Percentiles rank a stretch among this genome's conserved stretches.
phyloP scores from a whole-genome alignment of 352 stramenopile species.

The Phytophthora melonis region DNA sequence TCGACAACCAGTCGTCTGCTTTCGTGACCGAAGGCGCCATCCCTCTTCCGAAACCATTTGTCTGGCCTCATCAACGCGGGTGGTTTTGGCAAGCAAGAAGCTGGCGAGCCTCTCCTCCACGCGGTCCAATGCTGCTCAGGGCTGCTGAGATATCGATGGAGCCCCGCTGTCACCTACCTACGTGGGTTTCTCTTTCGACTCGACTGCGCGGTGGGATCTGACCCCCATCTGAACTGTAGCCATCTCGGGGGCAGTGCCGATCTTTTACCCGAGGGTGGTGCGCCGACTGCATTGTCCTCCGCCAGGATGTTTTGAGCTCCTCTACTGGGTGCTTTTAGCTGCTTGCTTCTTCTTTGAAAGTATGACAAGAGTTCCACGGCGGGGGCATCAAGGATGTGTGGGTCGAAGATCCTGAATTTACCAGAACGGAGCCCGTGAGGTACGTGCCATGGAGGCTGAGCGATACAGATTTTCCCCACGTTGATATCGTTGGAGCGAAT shows the following conservation, averaged over 20 bases:
- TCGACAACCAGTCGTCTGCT: conserved; percentile 1
- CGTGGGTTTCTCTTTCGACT: conserved; percentile 1
- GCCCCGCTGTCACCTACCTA: not conserved
- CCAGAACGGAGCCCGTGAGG: conserved; percentile 8
- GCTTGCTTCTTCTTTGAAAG: not conserved
- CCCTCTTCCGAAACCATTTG: conserved; percentile 25
- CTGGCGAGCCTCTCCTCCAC: not conserved
- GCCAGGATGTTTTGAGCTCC: not conserved
- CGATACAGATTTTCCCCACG: not conserved
- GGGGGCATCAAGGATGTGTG: not conserved
- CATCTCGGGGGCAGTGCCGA: conserved; percentile 7
- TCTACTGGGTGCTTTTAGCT: not conserved
- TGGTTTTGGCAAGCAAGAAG: not conserved
- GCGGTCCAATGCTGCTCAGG: not conserved
- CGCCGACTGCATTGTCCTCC: conserved; percentile 12
- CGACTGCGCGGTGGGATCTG: not conserved
- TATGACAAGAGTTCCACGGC: not conserved
- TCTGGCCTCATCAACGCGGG: conserved; percentile 10
- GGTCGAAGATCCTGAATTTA: not conserved
- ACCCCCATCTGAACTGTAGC: conserved; percentile 28
- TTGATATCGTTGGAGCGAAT: not conserved
- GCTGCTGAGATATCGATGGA: conserved; percentile 7
- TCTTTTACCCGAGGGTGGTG: conserved; percentile 17
- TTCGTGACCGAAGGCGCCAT: conserved; percentile 2
- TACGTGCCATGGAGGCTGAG: not conserved